Evolutionary conservation across 495 filamentous ascomycete genomes (phyloP).

Genomic region (Penicillium ochrochloron): DNA sequence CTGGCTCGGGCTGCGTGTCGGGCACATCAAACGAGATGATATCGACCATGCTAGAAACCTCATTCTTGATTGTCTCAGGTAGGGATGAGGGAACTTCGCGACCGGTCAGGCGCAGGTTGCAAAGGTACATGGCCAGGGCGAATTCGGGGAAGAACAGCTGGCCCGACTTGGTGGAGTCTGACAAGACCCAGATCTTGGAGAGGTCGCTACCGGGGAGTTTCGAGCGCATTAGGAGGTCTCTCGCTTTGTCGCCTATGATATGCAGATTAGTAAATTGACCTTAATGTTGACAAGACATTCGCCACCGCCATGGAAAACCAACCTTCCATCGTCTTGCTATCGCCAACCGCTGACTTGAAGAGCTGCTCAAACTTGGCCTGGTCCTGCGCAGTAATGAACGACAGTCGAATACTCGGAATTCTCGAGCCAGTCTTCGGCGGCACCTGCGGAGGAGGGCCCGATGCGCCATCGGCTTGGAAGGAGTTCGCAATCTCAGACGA

Average conservation of each 20-base stretch:
- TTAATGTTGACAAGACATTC: neutral
- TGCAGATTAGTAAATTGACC: conserved; percentile 25
- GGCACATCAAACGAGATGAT: conserved; percentile 95
- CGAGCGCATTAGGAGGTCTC: conserved; percentile 85
- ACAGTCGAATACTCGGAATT: conserved; percentile 94
- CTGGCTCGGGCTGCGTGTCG: conserved; percentile 66
- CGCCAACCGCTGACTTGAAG: conserved; percentile 93
- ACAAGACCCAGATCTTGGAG: conserved; percentile 92
- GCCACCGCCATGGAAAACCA: neutral
- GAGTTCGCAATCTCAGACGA: conserved; percentile 86
- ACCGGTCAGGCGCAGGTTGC: conserved; percentile 88
- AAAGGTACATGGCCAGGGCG: conserved; percentile 97
- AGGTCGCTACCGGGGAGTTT: conserved; percentile 80
- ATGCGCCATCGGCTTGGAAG: conserved; percentile 57
- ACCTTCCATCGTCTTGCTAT: conserved; percentile 86
- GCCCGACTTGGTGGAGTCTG: conserved; percentile 95
- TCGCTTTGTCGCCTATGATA: conserved; percentile 73
- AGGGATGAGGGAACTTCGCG: conserved; percentile 75
- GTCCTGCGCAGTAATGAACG: conserved; percentile 93
- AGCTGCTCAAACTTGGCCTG: conserved; percentile 98
- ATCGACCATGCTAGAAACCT: conserved; percentile 99
- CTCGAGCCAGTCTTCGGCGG: conserved; percentile 61
- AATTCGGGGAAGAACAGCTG: conserved; percentile 98
- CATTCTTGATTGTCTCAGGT: conserved; percentile 88
- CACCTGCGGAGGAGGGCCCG: conserved; percentile 53